Base-by-base conservation (phyloP, 2,329 filamentous ascomycete genomes). In the Cladosporium sp. region DNA sequence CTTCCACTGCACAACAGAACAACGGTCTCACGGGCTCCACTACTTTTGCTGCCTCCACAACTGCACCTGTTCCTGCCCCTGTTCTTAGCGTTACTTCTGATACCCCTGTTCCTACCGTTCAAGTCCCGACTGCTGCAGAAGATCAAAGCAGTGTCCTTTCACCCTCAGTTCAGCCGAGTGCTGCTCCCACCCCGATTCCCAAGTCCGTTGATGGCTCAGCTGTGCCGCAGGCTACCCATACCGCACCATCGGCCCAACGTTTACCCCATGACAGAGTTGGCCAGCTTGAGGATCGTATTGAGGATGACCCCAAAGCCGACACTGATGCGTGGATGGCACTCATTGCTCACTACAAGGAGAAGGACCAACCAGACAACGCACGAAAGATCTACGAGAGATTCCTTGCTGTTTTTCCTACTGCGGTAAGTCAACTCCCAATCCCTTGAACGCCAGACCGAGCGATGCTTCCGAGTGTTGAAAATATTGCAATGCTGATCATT, bases 231-330 rank as follows among this genome's bases (percentile, higher is more conserved):
- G 50, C 40, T 48, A 12, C 51, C 13, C 46, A 54, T 9, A 50
- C 56, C 11, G 40, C 46, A 13, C 29, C 53, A 13, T 50, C 53
- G 11, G 53, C 53, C 4, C 73, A 78, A 58, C 79, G 83, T 55
- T 72, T 85, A 55, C 82, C 85, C 50, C 80, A 85, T 70, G 86
- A 95, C 70, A 80, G 80, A 57, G 78, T 92, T 60, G 83, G 85
- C 51, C 80, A 91, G 52, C 77, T 97, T 63, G 92, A 98, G 73
- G 88, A 93, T 67, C 84, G 92, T 64, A 86, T 97, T 67, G 85
- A 86, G 66, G 88, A 96, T 63, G 93, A 98, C 65, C 88, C 92
- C 13, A 86, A 89, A 61, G 93, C 92, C 63, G 91, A 96, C 61
- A 82, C 93, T 69, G 87, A 93, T 66, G 89, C 92, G 27, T 98